Evolutionary conservation across 768 basidiomycete species (phyloP), one percentile per base, ranked within the genome.

Genomic region (Termitomyces titanicus): DNA sequence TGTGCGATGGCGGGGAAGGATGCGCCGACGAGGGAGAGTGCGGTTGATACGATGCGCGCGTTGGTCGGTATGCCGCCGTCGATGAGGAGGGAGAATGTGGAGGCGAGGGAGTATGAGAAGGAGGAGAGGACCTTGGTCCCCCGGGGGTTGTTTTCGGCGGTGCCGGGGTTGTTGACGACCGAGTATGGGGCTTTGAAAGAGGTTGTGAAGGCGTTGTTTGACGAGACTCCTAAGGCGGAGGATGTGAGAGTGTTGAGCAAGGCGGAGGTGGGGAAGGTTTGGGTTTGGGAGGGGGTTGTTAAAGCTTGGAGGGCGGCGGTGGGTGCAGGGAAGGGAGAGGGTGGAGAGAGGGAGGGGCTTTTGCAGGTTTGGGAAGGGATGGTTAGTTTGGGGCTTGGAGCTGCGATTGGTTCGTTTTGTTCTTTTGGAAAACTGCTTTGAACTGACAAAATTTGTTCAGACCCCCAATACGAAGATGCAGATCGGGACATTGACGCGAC

Each of bases 331-430:
- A 48, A 55, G 24, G 55, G 43, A 20, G 56, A 40, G 8, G 58
- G 56, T 8, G 48, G 24, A 13, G 49, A 54, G 35, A 54, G 44
- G 52, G 56, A 59, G 22, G 46, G 37, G 5, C 53, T 65, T 18
- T 48, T 83, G 79, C 58, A 62, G 1, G 80, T 83, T 8, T 90
- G 87, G 88, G 70, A 76, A 35, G 78, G 79, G 39, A 65, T 90
- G 31, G 59, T 88, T 37, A 74, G 72, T 48, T 74, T 79, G 3
- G 79, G 80, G 31, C 74, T 82, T 15, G 63, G 72, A 0, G 63
- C 68, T 47, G 67, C 81, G 5, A 70, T 81, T 71, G 76, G 84
- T 83, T 35, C 17, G 70, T 64, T 43, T 17, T 25, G 17, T 42
- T 51, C 51, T 25, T 18, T 11, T 15, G 3, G 53, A 15, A 54